A percentile compares a stretch with the other conserved stretches of the same genome.
These are phyloP conservation scores for Auriscalpium orientale DNA, from an alignment of 768 basidiomycete genomes.

Conservation along the genomic window DNA sequence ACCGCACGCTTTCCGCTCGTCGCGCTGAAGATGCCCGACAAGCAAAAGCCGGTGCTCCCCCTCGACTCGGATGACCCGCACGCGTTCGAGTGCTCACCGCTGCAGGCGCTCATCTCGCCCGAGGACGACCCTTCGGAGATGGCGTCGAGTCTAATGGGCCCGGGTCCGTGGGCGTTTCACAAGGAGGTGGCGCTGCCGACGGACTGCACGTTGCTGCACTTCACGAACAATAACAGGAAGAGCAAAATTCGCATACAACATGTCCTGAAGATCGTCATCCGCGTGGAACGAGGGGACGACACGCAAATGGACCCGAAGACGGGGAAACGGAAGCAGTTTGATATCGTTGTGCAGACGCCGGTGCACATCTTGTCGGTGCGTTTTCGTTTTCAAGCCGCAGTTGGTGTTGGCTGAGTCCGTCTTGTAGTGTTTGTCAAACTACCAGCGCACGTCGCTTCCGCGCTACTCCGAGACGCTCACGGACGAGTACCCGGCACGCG, in stretches of 20 bases:
- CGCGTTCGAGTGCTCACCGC: slow-evolving; percentile 58
- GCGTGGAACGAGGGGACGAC: slow-evolving; percentile 80
- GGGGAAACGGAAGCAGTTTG: slow-evolving; percentile 75
- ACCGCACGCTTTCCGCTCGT: slow-evolving; percentile 54
- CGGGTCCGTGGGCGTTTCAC: slow-evolving; percentile 84
- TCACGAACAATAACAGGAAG: slow-evolving; percentile 72
- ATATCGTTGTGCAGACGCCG: slow-evolving; percentile 80
- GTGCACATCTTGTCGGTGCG: slow-evolving; percentile 83
- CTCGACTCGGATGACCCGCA: slow-evolving; percentile 63
- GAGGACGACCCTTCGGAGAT: slow-evolving; percentile 48
- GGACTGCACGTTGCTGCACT: slow-evolving; percentile 52
- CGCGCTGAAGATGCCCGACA: slow-evolving; percentile 48
- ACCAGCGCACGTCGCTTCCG: slow-evolving; percentile 2
- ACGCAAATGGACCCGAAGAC: slow-evolving; percentile 48
- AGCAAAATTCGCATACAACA: slow-evolving; percentile 75
- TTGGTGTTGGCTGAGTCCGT: not conserved
- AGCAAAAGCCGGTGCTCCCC: slow-evolving; percentile 63
- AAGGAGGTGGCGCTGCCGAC: slow-evolving; percentile 61
- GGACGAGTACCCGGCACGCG: not conserved
- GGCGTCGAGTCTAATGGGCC: slow-evolving; percentile 57
- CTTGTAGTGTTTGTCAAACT: slow-evolving; percentile 5
- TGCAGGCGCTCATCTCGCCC: slow-evolving; percentile 41
- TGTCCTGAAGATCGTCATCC: slow-evolving; percentile 69
- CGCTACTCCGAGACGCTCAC: slow-evolving; percentile 9
- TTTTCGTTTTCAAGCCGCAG: slow-evolving; percentile 3